Percentiles rank a stretch among this genome's conserved stretches.
These are phyloP conservation scores for Boletus rex-veris DNA, from an alignment of 768 basidiomycete species.

Conservation along the genomic window DNA sequence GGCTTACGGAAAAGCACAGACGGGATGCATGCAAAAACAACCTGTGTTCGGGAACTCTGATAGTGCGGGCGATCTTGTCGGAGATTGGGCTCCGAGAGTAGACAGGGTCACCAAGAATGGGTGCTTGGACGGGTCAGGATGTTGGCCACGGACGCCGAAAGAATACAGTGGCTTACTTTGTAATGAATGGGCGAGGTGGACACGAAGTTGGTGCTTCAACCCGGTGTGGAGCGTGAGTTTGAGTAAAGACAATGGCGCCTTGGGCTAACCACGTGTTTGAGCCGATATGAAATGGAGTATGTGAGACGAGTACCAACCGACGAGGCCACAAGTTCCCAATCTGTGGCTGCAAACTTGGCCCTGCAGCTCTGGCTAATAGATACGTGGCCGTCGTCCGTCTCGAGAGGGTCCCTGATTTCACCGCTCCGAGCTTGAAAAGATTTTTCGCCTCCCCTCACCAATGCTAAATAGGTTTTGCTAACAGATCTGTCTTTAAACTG, in stretches of 20 bases:
- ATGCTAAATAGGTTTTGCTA: conserved; percentile 59
- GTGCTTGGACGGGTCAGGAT: conserved; percentile 41
- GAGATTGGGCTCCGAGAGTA: conserved; percentile 42
- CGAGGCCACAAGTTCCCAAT: conserved; percentile 57
- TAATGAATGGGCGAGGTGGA: conserved; percentile 54
- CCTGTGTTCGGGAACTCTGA: conserved; percentile 41
- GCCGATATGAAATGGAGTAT: conserved; percentile 15
- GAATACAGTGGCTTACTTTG: conserved; percentile 35
- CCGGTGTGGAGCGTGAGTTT: conserved; percentile 57
- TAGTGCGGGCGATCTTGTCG: conserved; percentile 26
- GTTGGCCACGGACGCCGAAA: not conserved
- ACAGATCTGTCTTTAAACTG: conserved; percentile 51
- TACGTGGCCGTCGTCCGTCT: conserved; percentile 43
- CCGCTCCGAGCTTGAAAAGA: conserved; percentile 38
- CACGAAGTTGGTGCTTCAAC: conserved; percentile 67
- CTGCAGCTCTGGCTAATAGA: conserved; percentile 28
- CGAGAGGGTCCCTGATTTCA: conserved; percentile 45
- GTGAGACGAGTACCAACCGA: conserved; percentile 43
- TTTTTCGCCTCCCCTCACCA: conserved; percentile 52
- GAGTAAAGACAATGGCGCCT: conserved; percentile 53
- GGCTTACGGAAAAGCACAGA: conserved; percentile 52
- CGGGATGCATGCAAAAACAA: conserved; percentile 61
- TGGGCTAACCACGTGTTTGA: conserved; percentile 33
- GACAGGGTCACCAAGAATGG: conserved; percentile 59
- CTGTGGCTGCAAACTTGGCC: conserved; percentile 35